Base-by-base conservation (phyloP, 192 early-diverging fungal species). In the Radiomyces spectabilis region DNA sequence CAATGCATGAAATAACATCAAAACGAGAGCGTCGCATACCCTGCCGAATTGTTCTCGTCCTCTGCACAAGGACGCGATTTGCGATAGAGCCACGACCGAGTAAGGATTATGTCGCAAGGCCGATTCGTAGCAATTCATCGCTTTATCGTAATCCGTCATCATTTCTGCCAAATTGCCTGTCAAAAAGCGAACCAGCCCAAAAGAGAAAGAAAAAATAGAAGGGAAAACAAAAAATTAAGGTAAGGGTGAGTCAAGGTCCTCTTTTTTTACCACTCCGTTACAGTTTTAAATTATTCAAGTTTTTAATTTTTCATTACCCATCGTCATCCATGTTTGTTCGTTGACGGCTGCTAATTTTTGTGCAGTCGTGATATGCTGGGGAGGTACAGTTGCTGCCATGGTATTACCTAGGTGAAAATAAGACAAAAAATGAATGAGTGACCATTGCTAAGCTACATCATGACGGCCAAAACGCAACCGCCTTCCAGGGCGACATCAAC, bases 81-180 rank as follows among this genome's bases (percentile, higher is more conserved):
- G 81, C 6, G 84, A 87, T 16, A 97, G 70, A 1, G 93, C 92
- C 29, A 66, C 55, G 45, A 90, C 76, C 3, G 92, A 95, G 65
- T 94, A 87, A 10, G 92, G 87, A 62, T 97, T 97, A 62, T 99
- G 90, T 25, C 92, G 80, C 16, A 99, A 78, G 1, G 92, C 94
- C 19, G 78, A 73, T 65, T 98, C 95, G 57, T 95, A 99, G 6
- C 88, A 84, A 18, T 70, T 68, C 55, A 95, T 75, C 2, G 97
- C 94, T 21, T 87, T 81, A 44, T 97, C 95, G 18, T 74, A 78
- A 44, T 97, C 93, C 42, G 76, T 72, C 86, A 70, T 70, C 56
- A 70, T 41, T 40, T 70, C 68, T 30, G 68, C 68, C 18, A 70
- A 30, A 22, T 52, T 57, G 18, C 61, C 67, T 69, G 29, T 47